phyloP scores from a whole-genome alignment of 129 eudicot genomes.

The Artemisia tridentata region DNA sequence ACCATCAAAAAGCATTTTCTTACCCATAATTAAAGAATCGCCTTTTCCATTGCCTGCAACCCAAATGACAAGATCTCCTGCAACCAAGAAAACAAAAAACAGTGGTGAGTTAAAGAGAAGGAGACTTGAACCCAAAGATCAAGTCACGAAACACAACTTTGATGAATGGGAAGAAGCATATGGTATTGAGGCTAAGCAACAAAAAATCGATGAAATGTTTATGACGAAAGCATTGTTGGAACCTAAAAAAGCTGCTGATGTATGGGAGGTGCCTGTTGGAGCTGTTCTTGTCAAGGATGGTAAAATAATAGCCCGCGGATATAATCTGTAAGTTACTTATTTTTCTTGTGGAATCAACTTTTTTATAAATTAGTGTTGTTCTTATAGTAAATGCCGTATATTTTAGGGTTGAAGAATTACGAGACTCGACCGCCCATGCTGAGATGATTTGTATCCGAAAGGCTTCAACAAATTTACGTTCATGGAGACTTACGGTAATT shows the following conservation, averaged over 20 bases:
- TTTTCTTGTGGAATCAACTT: not conserved
- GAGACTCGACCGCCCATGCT: constrained; percentile 96
- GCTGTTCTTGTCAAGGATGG: constrained; percentile 86
- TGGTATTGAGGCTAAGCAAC: constrained; percentile 52
- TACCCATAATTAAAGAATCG: constrained; percentile 23
- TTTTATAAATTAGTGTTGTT: not conserved
- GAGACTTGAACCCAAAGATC: constrained; percentile 51
- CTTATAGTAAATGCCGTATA: constrained; percentile 9
- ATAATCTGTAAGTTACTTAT: constrained; percentile 65
- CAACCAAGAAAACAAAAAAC: constrained; percentile 22
- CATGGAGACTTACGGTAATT: constrained; percentile 89
- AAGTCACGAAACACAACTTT: constrained; percentile 44
- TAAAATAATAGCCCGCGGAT: constrained; percentile 77
- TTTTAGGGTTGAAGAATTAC: constrained; percentile 83
- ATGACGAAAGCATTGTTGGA: constrained; percentile 93
- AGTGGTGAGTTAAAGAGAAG: constrained; percentile 30
- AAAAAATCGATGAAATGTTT: constrained; percentile 67
- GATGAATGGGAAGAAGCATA: constrained; percentile 88
- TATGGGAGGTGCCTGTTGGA: constrained; percentile 94
- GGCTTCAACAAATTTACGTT: constrained; percentile 63
- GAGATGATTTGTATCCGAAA: constrained; percentile 84
- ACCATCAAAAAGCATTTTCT: constrained; percentile 30
- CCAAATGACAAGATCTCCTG: constrained; percentile 41
- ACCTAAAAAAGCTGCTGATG: constrained; percentile 84
- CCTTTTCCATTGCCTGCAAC: constrained; percentile 31